Conservation (phyloP, 495 filamentous ascomycete genomes). For the Aspergillus bertholletiae region DNA sequence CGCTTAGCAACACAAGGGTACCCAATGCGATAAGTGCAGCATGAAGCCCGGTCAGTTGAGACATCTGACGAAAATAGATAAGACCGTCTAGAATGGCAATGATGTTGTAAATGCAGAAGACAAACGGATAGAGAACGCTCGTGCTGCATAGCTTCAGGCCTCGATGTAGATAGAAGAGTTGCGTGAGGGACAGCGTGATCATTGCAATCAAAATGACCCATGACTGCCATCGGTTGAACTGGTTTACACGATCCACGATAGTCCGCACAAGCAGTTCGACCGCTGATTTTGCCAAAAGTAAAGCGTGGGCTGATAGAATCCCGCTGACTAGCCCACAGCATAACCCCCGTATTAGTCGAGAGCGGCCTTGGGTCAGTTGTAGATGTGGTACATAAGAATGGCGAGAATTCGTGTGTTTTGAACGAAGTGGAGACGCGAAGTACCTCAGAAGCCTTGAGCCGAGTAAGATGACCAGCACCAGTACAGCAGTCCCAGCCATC, state of each 20-base stretch:
- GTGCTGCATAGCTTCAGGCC: slow-evolving; percentile 93
- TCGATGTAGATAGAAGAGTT: slow-evolving; percentile 92
- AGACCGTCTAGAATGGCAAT: slow-evolving; percentile 96
- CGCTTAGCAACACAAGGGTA: slow-evolving; percentile 77
- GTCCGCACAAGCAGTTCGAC: slow-evolving; percentile 96
- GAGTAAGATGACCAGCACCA: slow-evolving; percentile 66
- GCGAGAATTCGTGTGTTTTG: slow-evolving; percentile 24
- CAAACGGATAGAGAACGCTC: slow-evolving; percentile 93
- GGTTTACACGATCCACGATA: slow-evolving; percentile 79
- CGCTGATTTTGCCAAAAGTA: slow-evolving; percentile 93
- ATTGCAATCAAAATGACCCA: slow-evolving; percentile 90
- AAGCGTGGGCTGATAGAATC: slow-evolving; percentile 86
- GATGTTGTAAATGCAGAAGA: slow-evolving; percentile 99
- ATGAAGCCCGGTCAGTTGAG: slow-evolving; percentile 68
- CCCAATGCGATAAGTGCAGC: slow-evolving; percentile 84
- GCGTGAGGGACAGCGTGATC: slow-evolving; percentile 76
- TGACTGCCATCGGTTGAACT: slow-evolving; percentile 96
- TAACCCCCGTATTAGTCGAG: slow-evolving; percentile 83
- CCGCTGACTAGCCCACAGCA: slow-evolving; percentile 87
- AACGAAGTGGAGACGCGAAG: slow-evolving; percentile 35
- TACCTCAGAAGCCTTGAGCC: slow-evolving; percentile 55
- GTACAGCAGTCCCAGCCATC: slow-evolving; percentile 74
- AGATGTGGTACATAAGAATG: slow-evolving; percentile 43
- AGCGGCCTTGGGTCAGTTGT: slow-evolving; percentile 38
- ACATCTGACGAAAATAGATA: slow-evolving; percentile 92